Base-by-base conservation (phyloP, 495 filamentous ascomycete genomes). In the Talaromyces liani region DNA sequence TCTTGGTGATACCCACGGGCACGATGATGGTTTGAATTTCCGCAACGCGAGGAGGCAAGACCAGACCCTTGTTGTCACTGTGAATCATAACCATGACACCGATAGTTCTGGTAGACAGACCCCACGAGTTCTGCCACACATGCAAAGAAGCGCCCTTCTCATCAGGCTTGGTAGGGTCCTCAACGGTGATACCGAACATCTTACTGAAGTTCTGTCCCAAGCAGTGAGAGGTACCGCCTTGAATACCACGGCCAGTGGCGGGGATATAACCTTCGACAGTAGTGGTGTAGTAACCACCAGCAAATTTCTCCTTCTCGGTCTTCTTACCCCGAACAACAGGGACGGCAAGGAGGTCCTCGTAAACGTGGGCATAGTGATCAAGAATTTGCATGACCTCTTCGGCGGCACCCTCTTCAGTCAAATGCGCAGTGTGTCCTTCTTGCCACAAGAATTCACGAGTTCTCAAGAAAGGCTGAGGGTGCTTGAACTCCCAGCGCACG, bases 61-160 rank as follows among this genome's bases (percentile, higher is more conserved):
- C 91, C 7, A 98, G 84, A 58, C 94, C 94, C 72, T 89, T 91
- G 80, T 98, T 87, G 74, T 98, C 94, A 71, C 91, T 85, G 80
- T 98, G 94, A 63, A 93, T 90, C 87, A 98, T 95, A 67, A 96
- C 89, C 92, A 97, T 97, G 70, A 98, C 91, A 75, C 93, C 93
- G 68, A 98, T 93, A 29, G 91, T 87, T 72, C 94, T 89, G 56
- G 93, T 98, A 5, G 92, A 96, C 45, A 98, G 85, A 77, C 94
- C 94, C 94, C 94, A 98, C 5, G 91, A 96, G 80, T 98, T 98
- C 73, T 98, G 94, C 91, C 92, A 98, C 27, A 98, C 92, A 68
- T 91, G 72, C 62, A 96, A 74, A 63, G 88, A 84, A 60, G 81
- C 75, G 60, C 84, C 82, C 70, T 81, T 85, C 71, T 93, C 88